phyloP scores from a whole-genome alignment of 2,329 filamentous ascomycete species.

The Penicillium sp. region DNA sequence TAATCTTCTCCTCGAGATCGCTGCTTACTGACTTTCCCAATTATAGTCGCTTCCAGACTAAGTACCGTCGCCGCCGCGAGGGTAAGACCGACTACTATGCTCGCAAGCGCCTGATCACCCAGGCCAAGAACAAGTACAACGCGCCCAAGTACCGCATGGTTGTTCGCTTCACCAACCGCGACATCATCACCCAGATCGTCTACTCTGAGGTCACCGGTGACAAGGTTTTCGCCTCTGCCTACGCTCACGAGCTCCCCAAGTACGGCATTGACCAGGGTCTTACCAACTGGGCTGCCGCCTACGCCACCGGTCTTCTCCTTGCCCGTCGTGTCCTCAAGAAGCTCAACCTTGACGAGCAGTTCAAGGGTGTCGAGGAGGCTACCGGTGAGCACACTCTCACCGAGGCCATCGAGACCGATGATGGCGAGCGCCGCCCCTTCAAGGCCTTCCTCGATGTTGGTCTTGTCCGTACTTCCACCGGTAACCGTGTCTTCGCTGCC shows the following conservation, averaged over 20 bases:
- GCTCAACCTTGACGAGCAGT: constrained; percentile 90
- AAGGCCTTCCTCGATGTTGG: constrained; percentile 99
- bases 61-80: constrained; percentile 94
- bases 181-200: constrained; percentile 98
- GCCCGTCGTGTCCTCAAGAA: constrained; percentile 96
- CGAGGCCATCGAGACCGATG: constrained; percentile 86
- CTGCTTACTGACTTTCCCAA: constrained; percentile 15
- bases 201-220: constrained; percentile 94
- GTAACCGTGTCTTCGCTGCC: constrained; percentile 97
- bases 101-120: constrained; percentile 98
- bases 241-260: constrained; percentile 95
- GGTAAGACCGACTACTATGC: constrained; percentile 99
- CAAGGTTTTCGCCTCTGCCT: constrained; percentile 91
- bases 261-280: constrained; percentile 98
- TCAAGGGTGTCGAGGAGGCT: constrained; percentile 93
- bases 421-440: constrained; percentile 91
- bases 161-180: constrained; percentile 98
- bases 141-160: constrained; percentile 99
- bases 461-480: constrained; percentile 94
- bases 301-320: constrained; percentile 93
- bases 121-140: constrained; percentile 99
- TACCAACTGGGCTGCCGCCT: constrained; percentile 99
- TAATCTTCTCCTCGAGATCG: background rate
- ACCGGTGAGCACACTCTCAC: constrained; percentile 95
- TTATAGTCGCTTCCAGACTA: constrained; percentile 93